Conservation (phyloP, 78 protist genomes). For the Chrysochromulina tobinii region DNA sequence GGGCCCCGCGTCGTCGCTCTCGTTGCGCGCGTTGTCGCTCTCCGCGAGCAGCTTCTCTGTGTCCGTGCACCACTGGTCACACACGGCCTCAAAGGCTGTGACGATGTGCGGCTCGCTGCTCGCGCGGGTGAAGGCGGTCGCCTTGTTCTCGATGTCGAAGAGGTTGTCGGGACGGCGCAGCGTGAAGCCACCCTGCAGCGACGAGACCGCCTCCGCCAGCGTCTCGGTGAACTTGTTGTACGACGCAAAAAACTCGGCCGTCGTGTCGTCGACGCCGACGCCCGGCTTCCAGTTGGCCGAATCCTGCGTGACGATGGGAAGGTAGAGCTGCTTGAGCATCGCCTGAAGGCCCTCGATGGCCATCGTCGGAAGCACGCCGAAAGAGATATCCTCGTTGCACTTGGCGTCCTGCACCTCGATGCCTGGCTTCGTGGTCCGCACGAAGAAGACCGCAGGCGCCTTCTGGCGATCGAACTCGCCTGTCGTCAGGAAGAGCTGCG, state of each 20-base stretch:
- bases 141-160: neutral
- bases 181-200: neutral
- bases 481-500: neutral
- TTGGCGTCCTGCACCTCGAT: too few species aligned
- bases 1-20: conserved; percentile 63
- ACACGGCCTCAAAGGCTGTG: conserved; percentile 26
- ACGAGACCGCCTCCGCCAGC: neutral
- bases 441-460: neutral
- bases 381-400: too few species aligned
- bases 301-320: too few species aligned
- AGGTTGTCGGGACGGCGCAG: neutral
- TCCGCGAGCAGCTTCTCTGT: conserved; percentile 43
- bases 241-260: neutral
- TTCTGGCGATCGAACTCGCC: neutral
- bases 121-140: conserved; percentile 17
- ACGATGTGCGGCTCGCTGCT: conserved; percentile 2
- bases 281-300: neutral
- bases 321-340: too few species aligned
- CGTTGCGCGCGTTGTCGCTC: conserved; percentile 41
- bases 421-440: neutral
- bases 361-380: too few species aligned
- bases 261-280: neutral
- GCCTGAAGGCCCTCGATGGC: too few species aligned
- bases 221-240: neutral
- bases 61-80: conserved; percentile 49